Percentiles rank a stretch among this genome's conserved stretches.
Conservation (phyloP, 352 stramenopile genomes). For the Globisporangium paroecandrum region DNA sequence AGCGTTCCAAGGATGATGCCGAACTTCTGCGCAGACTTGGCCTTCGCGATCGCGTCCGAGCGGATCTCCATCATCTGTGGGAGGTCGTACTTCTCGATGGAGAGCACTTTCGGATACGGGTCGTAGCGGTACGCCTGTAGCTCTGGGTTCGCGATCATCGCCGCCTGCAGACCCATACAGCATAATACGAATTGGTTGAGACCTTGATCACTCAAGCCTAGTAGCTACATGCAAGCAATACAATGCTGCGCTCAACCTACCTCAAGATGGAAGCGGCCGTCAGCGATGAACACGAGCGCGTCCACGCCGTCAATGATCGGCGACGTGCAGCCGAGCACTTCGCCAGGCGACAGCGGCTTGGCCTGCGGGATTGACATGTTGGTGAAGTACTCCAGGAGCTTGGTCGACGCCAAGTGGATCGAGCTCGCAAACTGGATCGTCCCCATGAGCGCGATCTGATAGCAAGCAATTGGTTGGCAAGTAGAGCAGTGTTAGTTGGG, state of each 20-base stretch:
- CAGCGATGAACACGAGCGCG: constrained; percentile 97
- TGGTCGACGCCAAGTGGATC: constrained; percentile 78
- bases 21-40: constrained; percentile 86
- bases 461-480: not conserved
- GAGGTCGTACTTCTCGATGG: constrained; percentile 96
- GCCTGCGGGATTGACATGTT: constrained; percentile 92
- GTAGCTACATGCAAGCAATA: not conserved
- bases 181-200: not conserved
- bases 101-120: constrained; percentile 98
- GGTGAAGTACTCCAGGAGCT: constrained; percentile 78
- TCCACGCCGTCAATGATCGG: constrained; percentile 91
- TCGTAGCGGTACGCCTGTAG: constrained; percentile 97
- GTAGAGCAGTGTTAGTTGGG: not conserved
- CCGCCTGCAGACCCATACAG: constrained; percentile 45
- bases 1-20: constrained; percentile 98
- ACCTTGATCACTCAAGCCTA: not conserved
- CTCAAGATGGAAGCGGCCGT: constrained; percentile 99
- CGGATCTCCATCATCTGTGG: constrained; percentile 94
- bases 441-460: constrained; percentile 91
- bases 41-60: constrained; percentile 68
- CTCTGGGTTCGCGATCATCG: constrained; percentile 98
- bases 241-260: constrained; percentile 24
- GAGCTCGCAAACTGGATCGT: constrained; percentile 95
- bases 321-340: constrained; percentile 99
- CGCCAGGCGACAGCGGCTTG: constrained; percentile 96